Base-by-base conservation (phyloP, 352 stramenopile genomes). In the Aphanomyces astaci region DNA sequence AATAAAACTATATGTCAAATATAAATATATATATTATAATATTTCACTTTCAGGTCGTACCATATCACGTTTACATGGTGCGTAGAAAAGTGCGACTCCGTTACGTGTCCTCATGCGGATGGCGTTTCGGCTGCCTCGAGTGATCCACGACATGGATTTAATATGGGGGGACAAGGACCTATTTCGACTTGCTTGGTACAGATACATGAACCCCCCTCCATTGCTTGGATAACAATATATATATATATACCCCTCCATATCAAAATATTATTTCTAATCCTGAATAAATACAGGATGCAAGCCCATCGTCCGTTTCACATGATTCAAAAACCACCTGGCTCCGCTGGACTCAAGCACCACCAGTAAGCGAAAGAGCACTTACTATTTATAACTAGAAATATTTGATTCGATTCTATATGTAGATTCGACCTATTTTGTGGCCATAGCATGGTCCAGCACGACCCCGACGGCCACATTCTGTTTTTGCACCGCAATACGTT, bases 101-200 rank as follows among this genome's bases (percentile, higher is more conserved):
- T 67, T 70, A 10, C 55, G 78, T 5, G 46, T 76, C 19, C 75
- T 82, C n/a, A 71, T 76, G 19, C 83, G 84, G 43, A 83, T 81
- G 43, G 71, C 62, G 2, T 78, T 77, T 28, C 71, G 79, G 53
- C 49, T 22, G 2, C 76, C 79, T 15, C 74, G 76, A 4, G 60
- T 73, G 25, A 75, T 84, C 39, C 62, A 74, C 22, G 62, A 49
- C 7, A 71, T 78, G 19, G 45, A 72, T 52, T 52, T 87, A 17
- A 73, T 76, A 22, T 71, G 80, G 33, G 79, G 78, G 2, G 79
- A 87, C 75, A 87, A 87, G 30, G 78, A 87, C 52, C 73, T 87
- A 1, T 87, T 86, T 55, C 78, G 79, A 0, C 66, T 86, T 22
- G 78, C 79, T 15, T 87, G 79, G 79, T 72, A 82, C 13, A 83